phyloP scores from a whole-genome alignment of 805 yeast genomes.

The Candida peoriensis region DNA sequence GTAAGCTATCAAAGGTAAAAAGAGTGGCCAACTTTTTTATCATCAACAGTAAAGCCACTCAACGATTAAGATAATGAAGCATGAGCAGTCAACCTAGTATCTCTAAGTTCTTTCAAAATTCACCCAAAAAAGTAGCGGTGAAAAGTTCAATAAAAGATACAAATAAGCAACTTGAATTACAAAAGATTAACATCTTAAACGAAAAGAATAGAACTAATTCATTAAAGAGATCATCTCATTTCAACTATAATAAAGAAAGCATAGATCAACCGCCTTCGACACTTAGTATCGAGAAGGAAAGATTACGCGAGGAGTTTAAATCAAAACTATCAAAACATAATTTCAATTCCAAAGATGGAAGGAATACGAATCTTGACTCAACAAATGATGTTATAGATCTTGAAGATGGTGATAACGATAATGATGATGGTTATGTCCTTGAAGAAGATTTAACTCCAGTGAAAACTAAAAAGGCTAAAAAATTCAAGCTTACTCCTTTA shows the following conservation, averaged over 20 bases:
- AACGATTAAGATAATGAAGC: no score
- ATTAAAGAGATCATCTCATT: neutral
- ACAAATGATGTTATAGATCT: no score
- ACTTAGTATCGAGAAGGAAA: neutral
- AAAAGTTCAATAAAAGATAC: no score
- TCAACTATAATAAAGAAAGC: conserved; percentile 1
- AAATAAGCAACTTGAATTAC: no score
- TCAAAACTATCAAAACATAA: no score
- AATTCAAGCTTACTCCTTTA: conserved; percentile 57
- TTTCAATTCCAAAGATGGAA: no score
- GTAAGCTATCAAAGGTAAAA: no score
- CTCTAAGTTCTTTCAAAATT: conserved; percentile 3
- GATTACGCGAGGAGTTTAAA: conserved; percentile 1
- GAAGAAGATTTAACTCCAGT: conserved; percentile 5
- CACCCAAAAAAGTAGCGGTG: neutral
- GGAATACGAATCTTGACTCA: no score
- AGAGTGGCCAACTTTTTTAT: no score
- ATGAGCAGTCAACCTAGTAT: conserved; percentile 3
- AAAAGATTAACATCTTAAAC: no score
- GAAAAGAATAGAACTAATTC: no score
- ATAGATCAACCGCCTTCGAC: neutral
- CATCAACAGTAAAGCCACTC: no score
- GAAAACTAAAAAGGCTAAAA: conserved; percentile 7
- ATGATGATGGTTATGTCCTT: conserved; percentile 7
- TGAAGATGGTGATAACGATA: neutral